Percentiles rank a stretch among this genome's conserved stretches.
Conservation (phyloP, 2,329 filamentous ascomycete species). For the Dothiorella sarmentorum region DNA sequence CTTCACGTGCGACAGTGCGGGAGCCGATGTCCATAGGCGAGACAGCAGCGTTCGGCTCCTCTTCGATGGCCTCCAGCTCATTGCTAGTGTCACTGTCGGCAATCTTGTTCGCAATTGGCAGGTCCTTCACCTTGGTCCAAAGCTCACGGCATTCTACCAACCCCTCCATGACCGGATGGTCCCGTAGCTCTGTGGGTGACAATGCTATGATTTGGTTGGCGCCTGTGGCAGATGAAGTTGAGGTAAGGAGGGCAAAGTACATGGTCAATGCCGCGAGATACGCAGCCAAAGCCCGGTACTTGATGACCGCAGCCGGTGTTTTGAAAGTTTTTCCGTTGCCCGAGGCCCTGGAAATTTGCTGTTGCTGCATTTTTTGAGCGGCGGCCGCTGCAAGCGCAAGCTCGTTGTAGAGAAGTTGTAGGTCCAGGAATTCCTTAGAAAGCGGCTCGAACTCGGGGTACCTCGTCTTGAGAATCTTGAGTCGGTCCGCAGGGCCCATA, state of each 20-base stretch:
- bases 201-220: constrained; percentile 56
- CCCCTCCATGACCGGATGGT: constrained; percentile 87
- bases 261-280: constrained; percentile 85
- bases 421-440: constrained; percentile 71
- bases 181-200: constrained; percentile 73
- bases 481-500: constrained; percentile 70
- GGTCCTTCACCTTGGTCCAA: constrained; percentile 70
- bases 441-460: constrained; percentile 93
- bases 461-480: constrained; percentile 70
- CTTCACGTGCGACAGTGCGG: constrained; percentile 26
- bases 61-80: constrained; percentile 35
- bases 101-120: constrained; percentile 53
- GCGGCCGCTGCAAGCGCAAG: constrained; percentile 58
- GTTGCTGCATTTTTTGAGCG: constrained; percentile 45
- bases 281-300: constrained; percentile 75
- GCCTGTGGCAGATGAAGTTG: constrained; percentile 57
- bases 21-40: constrained; percentile 25
- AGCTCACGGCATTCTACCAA: constrained; percentile 74
- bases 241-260: constrained; percentile 93
- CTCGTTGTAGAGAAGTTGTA: constrained; percentile 61
- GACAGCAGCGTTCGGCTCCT: constrained; percentile 23
- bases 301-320: constrained; percentile 49
- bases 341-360: constrained; percentile 1
- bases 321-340: constrained; percentile 27
- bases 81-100: constrained; percentile 31